Percentiles rank a stretch among this genome's conserved stretches.
Evolutionary conservation across 2,329 filamentous ascomycete genomes (phyloP).

Genomic region (Colletotrichum melonis): DNA sequence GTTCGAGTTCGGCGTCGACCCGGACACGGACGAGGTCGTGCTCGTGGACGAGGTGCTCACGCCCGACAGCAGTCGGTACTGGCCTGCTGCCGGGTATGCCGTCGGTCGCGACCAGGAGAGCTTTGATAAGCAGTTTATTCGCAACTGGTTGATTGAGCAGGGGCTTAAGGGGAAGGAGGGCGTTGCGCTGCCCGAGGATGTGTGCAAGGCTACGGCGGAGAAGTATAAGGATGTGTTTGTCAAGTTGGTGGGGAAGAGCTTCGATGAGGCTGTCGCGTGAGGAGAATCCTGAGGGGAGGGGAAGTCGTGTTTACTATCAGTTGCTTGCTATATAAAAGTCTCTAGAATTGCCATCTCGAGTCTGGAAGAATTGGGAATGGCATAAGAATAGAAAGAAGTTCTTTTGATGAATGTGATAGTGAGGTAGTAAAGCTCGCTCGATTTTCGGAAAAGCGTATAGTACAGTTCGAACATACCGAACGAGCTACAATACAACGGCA

Average conservation of each 20-base stretch:
- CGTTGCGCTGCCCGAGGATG: constrained; percentile 77
- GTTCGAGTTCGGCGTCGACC: constrained; percentile 75
- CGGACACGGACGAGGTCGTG: constrained; percentile 73
- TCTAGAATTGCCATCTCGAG: too few species aligned
- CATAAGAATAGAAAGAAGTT: too few species aligned
- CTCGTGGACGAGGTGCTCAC: constrained; percentile 87
- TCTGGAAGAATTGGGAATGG: too few species aligned
- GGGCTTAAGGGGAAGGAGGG: constrained; percentile 81
- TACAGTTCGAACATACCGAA: too few species aligned
- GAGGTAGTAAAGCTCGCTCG: too few species aligned
- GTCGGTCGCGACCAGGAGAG: constrained; percentile 81
- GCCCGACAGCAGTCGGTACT: constrained; percentile 87
- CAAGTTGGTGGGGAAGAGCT: constrained; percentile 68
- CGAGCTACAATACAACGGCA: too few species aligned
- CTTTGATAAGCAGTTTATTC: constrained; percentile 88
- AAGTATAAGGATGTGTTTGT: constrained; percentile 80
- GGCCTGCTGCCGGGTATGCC: constrained; percentile 79
- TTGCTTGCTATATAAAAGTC: background rate
- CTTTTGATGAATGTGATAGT: too few species aligned
- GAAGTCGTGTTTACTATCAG: background rate
- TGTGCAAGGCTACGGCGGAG: constrained; percentile 74
- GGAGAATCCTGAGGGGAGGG: background rate
- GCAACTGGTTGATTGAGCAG: constrained; percentile 82
- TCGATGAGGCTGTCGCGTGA: constrained; percentile 42
- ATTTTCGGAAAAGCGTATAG: too few species aligned